Conservation (phyloP, 129 eudicot species). For the Gnaphalium uliginosum region DNA sequence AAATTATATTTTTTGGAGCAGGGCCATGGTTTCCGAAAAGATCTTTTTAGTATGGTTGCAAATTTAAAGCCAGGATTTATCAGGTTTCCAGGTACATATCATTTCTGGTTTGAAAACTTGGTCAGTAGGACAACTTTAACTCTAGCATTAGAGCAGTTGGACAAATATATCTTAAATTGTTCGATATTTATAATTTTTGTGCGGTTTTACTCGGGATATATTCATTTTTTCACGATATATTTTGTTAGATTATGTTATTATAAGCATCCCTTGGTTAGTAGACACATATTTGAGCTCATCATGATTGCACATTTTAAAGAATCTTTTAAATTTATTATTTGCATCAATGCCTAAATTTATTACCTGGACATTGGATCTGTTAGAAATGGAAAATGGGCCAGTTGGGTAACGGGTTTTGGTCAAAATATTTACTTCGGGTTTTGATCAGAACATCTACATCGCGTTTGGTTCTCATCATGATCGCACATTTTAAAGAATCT, state of each 20-base stretch:
- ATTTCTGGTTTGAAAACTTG: not conserved
- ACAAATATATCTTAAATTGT: not conserved
- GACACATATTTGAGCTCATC: constrained; percentile 3
- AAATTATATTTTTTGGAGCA: constrained; percentile 29
- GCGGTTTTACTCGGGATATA: not conserved
- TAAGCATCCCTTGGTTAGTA: not conserved
- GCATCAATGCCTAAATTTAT: not conserved
- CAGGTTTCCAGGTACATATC: constrained; percentile 82
- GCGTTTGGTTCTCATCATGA: not conserved
- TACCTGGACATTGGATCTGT: not conserved
- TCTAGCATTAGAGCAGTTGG: not conserved
- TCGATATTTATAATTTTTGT: not conserved
- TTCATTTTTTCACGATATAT: not conserved
- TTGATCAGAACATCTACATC: too few species aligned
- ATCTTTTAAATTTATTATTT: not conserved
- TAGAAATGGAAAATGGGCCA: not conserved
- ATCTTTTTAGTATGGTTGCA: constrained; percentile 70
- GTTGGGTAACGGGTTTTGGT: not conserved
- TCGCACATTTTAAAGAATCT: not conserved
- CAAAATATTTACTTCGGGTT: not conserved
- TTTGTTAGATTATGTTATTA: constrained; percentile 2
- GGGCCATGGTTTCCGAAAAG: constrained; percentile 93
- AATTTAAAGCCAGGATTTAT: constrained; percentile 83
- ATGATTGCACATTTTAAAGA: not conserved
- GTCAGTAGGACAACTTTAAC: constrained; percentile 11